A percentile compares a stretch with the other conserved stretches of the same genome.
These are phyloP conservation scores for Hemileia vastatrix DNA, from an alignment of 1,284 basidiomycete genomes.

Conservation along the genomic window DNA sequence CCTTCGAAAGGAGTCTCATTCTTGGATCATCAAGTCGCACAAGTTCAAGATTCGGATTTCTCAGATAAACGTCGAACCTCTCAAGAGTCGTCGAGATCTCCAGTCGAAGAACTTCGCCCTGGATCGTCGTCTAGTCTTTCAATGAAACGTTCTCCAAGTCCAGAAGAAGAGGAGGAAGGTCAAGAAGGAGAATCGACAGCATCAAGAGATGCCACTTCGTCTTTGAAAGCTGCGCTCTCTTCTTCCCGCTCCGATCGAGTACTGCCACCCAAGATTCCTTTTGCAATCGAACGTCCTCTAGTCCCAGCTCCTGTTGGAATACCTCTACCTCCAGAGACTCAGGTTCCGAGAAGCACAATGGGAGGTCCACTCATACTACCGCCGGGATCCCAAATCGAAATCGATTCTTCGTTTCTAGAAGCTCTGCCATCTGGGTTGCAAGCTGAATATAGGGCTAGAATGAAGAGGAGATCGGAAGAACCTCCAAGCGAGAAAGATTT, in stretches of 20 bases:
- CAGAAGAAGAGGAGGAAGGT: background rate
- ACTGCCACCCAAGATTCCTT: no score
- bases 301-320: background rate
- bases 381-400: conserved; percentile 31
- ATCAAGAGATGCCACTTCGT: background rate
- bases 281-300: no score
- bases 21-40: background rate
- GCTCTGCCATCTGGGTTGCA: conserved; percentile 34
- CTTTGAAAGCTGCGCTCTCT: no score
- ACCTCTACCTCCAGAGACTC: background rate
- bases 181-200: background rate
- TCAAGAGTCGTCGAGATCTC: no score
- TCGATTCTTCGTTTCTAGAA: conserved; percentile 34
- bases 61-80: background rate
- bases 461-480: background rate
- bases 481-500: background rate
- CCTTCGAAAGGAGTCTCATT: background rate
- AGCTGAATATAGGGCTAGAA: conserved; percentile 25
- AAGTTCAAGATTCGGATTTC: background rate
- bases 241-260: no score
- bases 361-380: conserved; percentile 27
- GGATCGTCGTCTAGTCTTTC: background rate
- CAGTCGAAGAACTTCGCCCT: background rate
- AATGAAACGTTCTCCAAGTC: background rate
- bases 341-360: background rate